phyloP scores from a whole-genome alignment of 441 rosid species.

The Capsella rubella region DNA sequence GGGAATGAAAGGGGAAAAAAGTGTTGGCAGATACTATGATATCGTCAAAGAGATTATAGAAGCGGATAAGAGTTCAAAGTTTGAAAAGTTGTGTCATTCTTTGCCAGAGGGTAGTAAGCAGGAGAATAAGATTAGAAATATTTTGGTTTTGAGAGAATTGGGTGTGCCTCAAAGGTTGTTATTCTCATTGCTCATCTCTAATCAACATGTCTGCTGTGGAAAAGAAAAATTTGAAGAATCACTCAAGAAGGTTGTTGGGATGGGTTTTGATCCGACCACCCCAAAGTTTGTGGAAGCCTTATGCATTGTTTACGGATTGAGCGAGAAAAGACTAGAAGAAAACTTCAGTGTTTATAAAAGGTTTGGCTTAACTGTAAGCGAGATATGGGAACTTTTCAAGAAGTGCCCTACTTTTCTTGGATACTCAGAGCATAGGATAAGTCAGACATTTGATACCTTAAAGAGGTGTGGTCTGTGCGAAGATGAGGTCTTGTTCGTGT shows the following conservation, averaged over 20 bases:
- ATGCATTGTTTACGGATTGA: neutral
- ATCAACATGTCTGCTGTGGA: conserved; percentile 5
- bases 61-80: conserved; percentile 7
- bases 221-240: conserved; percentile 12
- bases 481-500: conserved; percentile 5
- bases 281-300: conserved; percentile 26
- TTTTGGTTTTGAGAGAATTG: conserved; percentile 33
- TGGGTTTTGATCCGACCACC: conserved; percentile 23
- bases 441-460: conserved; percentile 4
- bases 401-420: conserved; percentile 36
- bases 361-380: conserved; percentile 41
- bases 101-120: conserved; percentile 6
- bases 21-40: neutral
- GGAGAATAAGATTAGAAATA: conserved; percentile 31
- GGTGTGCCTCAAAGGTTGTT: conserved; percentile 41
- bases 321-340: conserved; percentile 3
- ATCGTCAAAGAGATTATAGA: conserved; percentile 2
- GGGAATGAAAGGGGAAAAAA: neutral
- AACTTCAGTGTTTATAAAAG: neutral
- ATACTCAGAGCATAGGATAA: conserved; percentile 31
- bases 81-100: neutral
- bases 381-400: conserved; percentile 38
- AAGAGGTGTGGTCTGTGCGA: conserved; percentile 38
- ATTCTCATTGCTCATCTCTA: conserved; percentile 12
- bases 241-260: conserved; percentile 9